These are phyloP conservation scores for Vitellaria paradoxa DNA, from an alignment of 179 eudicot species.

Conservation along the genomic window DNA sequence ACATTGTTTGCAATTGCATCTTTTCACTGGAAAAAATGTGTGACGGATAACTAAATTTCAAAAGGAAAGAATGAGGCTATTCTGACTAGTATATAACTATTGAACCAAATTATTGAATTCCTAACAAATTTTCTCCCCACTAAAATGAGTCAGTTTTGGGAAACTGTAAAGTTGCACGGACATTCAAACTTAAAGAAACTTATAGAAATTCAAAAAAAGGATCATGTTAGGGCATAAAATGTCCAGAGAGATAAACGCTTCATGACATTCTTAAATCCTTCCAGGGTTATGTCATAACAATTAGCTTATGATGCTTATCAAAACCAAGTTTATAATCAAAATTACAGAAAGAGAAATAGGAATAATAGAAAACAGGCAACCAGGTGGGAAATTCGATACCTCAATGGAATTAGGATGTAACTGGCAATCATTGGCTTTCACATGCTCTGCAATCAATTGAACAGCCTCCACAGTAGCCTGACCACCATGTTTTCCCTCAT, in stretches of 20 bases:
- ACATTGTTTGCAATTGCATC: neutral
- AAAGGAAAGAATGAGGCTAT: neutral
- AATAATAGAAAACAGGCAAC: neutral
- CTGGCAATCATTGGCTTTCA: conserved; percentile 70
- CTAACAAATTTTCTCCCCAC: neutral
- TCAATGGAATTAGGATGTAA: conserved; percentile 84
- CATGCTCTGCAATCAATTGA: conserved; percentile 65
- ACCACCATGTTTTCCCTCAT: conserved; percentile 94
- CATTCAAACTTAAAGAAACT: too few species aligned
- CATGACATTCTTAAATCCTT: too few species aligned
- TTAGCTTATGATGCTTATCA: neutral
- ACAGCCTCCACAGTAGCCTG: conserved; percentile 88
- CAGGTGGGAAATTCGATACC: conserved; percentile 30
- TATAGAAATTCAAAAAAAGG: neutral
- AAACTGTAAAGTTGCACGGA: neutral
- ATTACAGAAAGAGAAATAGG: neutral
- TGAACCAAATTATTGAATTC: neutral
- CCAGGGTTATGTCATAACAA: neutral
- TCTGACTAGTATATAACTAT: neutral
- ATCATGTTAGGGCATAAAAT: too few species aligned
- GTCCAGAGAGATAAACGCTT: too few species aligned
- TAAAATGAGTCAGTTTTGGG: neutral
- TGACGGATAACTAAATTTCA: neutral
- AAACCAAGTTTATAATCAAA: neutral
- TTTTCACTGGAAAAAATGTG: neutral